Evolutionary conservation across 2,329 filamentous ascomycete species (phyloP).

Genomic region (Fusarium equiseti): DNA sequence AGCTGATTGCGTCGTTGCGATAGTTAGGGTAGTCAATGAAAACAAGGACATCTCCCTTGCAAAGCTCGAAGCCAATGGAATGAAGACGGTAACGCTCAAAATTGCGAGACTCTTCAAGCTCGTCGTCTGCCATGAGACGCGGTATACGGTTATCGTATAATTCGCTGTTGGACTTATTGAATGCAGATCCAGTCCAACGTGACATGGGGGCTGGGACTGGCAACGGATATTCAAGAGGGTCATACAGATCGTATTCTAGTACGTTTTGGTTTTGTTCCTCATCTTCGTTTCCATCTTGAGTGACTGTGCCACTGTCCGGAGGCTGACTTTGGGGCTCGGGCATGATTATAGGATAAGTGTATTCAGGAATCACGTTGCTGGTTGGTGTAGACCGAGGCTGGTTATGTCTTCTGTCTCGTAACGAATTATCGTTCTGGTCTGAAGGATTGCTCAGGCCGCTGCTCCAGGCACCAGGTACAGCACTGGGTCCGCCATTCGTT

Average conservation of each 20-base stretch:
- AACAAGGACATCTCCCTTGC: conserved; percentile 59
- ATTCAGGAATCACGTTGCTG: not conserved
- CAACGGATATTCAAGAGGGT: not conserved
- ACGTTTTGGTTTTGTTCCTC: not conserved
- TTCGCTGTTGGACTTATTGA: conserved; percentile 32
- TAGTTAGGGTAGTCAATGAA: conserved; percentile 56
- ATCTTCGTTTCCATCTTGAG: not conserved
- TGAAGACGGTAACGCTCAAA: conserved; percentile 49
- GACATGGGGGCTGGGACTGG: conserved; percentile 17
- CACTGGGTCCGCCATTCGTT: not conserved
- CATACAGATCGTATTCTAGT: not conserved
- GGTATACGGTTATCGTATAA: not conserved
- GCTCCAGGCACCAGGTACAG: not conserved
- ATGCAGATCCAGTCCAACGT: conserved; percentile 27
- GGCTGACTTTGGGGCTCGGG: not conserved
- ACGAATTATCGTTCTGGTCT: not conserved
- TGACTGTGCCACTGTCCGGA: not conserved
- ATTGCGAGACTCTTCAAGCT: conserved; percentile 41
- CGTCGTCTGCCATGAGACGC: conserved; percentile 20
- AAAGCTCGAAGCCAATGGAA: conserved; percentile 44
- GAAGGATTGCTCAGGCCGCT: not conserved
- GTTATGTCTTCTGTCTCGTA: not conserved
- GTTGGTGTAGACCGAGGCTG: not conserved
- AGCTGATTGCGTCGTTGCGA: conserved; percentile 26
- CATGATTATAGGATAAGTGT: not conserved